A percentile compares a stretch with the other conserved stretches of the same genome.
Conservation (phyloP, 1,284 basidiomycete species). For the Ustilago sp. region DNA sequence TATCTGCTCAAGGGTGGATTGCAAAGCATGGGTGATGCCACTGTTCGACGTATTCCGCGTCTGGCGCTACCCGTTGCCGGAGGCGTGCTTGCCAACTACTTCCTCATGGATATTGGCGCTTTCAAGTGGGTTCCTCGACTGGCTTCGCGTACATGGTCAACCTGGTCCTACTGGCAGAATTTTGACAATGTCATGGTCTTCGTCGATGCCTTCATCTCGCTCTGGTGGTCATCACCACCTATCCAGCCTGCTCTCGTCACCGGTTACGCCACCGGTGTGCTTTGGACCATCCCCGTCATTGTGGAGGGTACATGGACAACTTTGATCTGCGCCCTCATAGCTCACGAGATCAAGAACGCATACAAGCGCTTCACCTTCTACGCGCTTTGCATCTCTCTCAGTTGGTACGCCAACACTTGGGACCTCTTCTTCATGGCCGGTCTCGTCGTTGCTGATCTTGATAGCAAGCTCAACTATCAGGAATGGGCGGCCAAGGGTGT, state of each 20-base stretch:
- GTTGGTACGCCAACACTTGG: constrained; percentile 62
- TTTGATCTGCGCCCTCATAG: constrained; percentile 57
- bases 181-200: constrained; percentile 61
- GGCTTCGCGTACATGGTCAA: constrained; percentile 62
- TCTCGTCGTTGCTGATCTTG: constrained; percentile 60
- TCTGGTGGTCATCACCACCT: constrained; percentile 62
- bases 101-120: constrained; percentile 59
- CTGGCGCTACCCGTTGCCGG: constrained; percentile 58
- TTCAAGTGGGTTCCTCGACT: constrained; percentile 63
- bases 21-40: constrained; percentile 56
- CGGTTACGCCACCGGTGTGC: constrained; percentile 63
- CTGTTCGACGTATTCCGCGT: constrained; percentile 60
- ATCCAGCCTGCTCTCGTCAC: constrained; percentile 53
- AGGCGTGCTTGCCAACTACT: constrained; percentile 61
- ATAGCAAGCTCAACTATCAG: constrained; percentile 63
- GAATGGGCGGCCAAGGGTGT: constrained; percentile 48
- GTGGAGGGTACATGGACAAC: constrained; percentile 61
- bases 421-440: constrained; percentile 66
- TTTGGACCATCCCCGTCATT: constrained; percentile 65
- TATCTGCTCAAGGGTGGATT: constrained; percentile 60
- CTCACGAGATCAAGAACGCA: constrained; percentile 59
- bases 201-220: constrained; percentile 55
- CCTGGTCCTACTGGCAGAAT: constrained; percentile 63
- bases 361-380: constrained; percentile 63
- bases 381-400: constrained; percentile 51